Conservation (phyloP, 306 rosid species). For the Citrullus colocynthis region DNA sequence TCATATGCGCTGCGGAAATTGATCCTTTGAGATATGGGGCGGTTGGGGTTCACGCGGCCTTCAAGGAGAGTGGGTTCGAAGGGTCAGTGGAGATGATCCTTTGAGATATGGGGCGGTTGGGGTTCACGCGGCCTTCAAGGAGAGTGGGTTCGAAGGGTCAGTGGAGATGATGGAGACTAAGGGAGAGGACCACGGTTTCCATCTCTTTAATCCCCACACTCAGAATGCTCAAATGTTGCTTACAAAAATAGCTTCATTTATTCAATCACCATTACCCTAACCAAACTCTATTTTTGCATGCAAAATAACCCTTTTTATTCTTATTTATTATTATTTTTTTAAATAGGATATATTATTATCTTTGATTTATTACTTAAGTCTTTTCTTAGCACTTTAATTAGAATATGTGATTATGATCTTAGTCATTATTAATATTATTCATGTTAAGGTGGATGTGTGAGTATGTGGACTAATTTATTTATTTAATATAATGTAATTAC, state of each 20-base stretch:
- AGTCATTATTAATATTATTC: too few relatives aligned
- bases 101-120: constrained; percentile 13
- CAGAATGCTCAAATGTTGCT: constrained; percentile 14
- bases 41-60: constrained; percentile 1
- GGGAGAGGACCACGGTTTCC: constrained; percentile 21
- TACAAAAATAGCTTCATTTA: constrained; percentile 5
- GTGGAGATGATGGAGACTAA: constrained; percentile 14
- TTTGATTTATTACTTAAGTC: too few relatives aligned
- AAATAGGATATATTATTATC: too few relatives aligned
- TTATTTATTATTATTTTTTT: too few relatives aligned
- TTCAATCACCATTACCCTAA: background rate
- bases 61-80: constrained; percentile 20
- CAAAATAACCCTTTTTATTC: too few relatives aligned
- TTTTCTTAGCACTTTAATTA: too few relatives aligned
- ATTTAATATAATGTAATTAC: too few relatives aligned
- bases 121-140: constrained; percentile 10
- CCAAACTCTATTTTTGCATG: too few relatives aligned
- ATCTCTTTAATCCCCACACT: constrained; percentile 8
- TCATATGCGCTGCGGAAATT: constrained; percentile 18
- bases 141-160: constrained; percentile 22
- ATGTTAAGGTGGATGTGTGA: too few relatives aligned
- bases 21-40: constrained; percentile 19
- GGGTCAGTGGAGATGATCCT: constrained; percentile 18
- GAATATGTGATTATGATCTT: too few relatives aligned
- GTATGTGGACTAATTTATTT: too few relatives aligned